Conservation (phyloP, 148 eudicot genomes). For the Camellia japonica region DNA sequence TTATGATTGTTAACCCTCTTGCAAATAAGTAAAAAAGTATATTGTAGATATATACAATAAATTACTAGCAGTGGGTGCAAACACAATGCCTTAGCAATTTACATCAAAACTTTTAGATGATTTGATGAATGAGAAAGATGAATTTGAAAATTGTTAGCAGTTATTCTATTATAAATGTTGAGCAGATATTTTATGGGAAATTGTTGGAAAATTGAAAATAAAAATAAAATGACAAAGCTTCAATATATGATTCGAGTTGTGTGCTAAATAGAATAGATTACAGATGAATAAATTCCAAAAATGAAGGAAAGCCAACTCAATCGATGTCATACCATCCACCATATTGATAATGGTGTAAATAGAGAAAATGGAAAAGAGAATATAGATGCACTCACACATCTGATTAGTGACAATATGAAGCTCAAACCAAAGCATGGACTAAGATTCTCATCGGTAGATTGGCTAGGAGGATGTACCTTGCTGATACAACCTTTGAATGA, state of each 20-base stretch:
- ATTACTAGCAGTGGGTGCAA: background rate
- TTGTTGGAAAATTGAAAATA: no score
- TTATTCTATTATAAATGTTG: no score
- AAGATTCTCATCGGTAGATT: background rate
- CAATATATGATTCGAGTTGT: no score
- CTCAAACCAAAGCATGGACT: background rate
- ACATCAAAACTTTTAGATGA: no score
- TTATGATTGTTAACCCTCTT: background rate
- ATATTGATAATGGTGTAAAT: background rate
- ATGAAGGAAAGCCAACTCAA: background rate
- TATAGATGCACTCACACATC: background rate
- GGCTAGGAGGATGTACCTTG: slow-evolving; percentile 41
- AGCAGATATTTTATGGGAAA: no score
- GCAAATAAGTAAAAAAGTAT: background rate
- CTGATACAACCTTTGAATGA: slow-evolving; percentile 70
- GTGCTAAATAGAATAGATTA: no score
- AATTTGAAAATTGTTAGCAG: no score
- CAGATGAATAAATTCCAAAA: background rate
- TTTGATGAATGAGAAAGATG: no score
- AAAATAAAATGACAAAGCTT: no score
- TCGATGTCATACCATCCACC: background rate
- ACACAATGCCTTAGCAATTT: no score
- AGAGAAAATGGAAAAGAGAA: background rate
- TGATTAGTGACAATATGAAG: background rate
- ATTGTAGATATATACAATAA: background rate